A percentile compares a stretch with the other conserved stretches of the same genome.
Evolutionary conservation across 139 green algal species (phyloP).

Genomic region (Coccomyxa sp.): DNA sequence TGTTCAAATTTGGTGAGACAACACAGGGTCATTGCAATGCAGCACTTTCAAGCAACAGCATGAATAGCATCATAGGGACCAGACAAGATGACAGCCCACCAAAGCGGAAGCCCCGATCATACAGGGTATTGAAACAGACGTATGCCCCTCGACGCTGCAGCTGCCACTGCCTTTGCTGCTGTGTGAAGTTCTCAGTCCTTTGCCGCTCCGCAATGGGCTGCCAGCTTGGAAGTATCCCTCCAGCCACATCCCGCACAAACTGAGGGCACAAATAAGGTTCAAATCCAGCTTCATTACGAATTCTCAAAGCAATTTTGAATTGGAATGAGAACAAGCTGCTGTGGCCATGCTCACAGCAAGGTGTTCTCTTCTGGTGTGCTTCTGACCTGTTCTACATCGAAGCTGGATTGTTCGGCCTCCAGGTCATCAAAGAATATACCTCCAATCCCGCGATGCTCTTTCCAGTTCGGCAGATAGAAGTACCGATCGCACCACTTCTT

Average conservation of each 20-base stretch:
- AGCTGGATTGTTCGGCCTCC: conserved; percentile 13
- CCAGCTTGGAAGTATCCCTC: conserved; percentile 72
- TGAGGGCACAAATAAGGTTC: conserved; percentile 15
- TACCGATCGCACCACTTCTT: conserved; percentile 96
- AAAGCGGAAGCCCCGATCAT: conserved; percentile 92
- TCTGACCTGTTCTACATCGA: conserved; percentile 49
- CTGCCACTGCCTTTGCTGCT: conserved; percentile 88
- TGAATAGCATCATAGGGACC: neutral
- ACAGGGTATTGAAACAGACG: conserved; percentile 98
- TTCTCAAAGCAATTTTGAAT: neutral
- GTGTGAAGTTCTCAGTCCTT: conserved; percentile 38
- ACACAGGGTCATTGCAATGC: neutral
- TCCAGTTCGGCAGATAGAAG: conserved; percentile 92
- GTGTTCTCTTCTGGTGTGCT: neutral
- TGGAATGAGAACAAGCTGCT: neutral
- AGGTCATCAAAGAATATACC: conserved; percentile 98
- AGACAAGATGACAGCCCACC: conserved; percentile 24
- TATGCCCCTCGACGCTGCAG: conserved; percentile 81
- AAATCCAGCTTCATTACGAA: neutral
- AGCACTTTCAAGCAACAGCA: neutral
- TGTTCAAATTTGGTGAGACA: neutral
- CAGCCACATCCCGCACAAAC: conserved; percentile 56
- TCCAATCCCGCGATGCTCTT: conserved; percentile 91
- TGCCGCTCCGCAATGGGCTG: conserved; percentile 55
- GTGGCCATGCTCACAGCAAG: neutral